Conservation (phyloP, 805 yeast genomes). For the Candida tammaniensis region DNA sequence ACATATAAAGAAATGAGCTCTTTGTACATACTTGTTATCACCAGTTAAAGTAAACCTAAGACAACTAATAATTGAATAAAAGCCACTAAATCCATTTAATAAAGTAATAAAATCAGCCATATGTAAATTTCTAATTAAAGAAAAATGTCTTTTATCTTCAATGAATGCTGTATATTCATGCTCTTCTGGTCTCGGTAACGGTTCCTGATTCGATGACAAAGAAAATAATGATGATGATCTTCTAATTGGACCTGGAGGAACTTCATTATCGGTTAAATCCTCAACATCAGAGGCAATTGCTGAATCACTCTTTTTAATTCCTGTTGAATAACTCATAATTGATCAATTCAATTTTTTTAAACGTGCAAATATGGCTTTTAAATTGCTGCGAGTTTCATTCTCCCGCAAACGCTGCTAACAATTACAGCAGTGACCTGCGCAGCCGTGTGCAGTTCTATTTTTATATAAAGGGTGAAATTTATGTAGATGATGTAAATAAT, state of each 20-base stretch:
- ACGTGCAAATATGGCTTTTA: too few species aligned
- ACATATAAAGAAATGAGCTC: constrained; percentile 88
- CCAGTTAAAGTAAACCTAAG: constrained; percentile 74
- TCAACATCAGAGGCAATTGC: constrained; percentile 40
- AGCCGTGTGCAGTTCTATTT: too few species aligned
- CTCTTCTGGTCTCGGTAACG: constrained; percentile 71
- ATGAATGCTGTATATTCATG: constrained; percentile 77
- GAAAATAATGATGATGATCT: constrained; percentile 54
- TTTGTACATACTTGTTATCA: constrained; percentile 66
- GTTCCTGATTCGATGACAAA: constrained; percentile 49
- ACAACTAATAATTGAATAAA: constrained; percentile 85
- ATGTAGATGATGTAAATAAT: too few species aligned
- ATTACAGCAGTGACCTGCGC: too few species aligned
- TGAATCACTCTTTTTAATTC: constrained; percentile 24
- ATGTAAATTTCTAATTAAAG: constrained; percentile 82
- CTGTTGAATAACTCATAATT: constrained; percentile 18
- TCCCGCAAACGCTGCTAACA: too few species aligned
- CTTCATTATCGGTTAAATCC: constrained; percentile 22
- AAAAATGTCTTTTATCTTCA: constrained; percentile 79
- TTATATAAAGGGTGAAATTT: too few species aligned
- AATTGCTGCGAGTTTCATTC: too few species aligned
- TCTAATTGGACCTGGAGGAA: constrained; percentile 30
- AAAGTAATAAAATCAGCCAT: constrained; percentile 95
- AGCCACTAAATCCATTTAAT: constrained; percentile 91
- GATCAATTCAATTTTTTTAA: too few species aligned